These are phyloP conservation scores for Sabuloglossum arenarium DNA, from an alignment of 495 filamentous ascomycete genomes.

Conservation along the genomic window DNA sequence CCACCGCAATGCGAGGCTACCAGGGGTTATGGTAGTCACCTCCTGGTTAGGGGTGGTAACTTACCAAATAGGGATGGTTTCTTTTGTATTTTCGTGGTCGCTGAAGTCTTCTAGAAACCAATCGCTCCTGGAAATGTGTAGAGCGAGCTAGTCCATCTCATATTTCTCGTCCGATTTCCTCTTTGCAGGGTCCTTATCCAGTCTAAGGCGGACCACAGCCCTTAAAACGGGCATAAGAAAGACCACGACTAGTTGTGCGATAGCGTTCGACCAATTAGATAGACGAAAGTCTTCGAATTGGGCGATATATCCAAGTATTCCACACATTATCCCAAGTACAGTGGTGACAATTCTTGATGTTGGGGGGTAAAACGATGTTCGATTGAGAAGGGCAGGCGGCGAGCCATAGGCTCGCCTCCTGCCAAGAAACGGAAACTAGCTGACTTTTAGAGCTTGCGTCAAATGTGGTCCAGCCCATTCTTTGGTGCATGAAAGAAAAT, in stretches of 20 bases:
- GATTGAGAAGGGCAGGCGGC: too few species aligned
- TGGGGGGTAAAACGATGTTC: too few species aligned
- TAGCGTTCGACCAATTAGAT: conserved; percentile 5
- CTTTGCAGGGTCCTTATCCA: background rate
- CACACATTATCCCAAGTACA: conserved; percentile 1
- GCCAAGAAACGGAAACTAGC: too few species aligned
- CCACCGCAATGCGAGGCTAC: background rate
- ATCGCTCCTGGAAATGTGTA: background rate
- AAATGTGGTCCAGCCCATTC: too few species aligned
- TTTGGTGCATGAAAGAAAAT: too few species aligned
- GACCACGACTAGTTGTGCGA: conserved; percentile 6
- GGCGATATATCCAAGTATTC: conserved; percentile 3
- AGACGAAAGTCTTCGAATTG: conserved; percentile 6
- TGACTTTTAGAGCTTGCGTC: too few species aligned
- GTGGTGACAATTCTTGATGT: too few species aligned
- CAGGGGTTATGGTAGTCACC: too few species aligned
- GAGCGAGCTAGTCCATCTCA: conserved; percentile 8
- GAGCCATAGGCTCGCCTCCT: too few species aligned
- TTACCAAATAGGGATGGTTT: background rate
- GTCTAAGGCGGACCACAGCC: conserved; percentile 2
- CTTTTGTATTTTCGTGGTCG: background rate
- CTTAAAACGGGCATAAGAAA: conserved; percentile 4
- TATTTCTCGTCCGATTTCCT: background rate
- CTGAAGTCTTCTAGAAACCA: background rate
- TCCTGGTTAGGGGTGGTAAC: background rate